Percentiles rank a stretch among this genome's conserved stretches.
phyloP scores from a whole-genome alignment of 2,329 filamentous ascomycete species.

The Fusarium anguioides region DNA sequence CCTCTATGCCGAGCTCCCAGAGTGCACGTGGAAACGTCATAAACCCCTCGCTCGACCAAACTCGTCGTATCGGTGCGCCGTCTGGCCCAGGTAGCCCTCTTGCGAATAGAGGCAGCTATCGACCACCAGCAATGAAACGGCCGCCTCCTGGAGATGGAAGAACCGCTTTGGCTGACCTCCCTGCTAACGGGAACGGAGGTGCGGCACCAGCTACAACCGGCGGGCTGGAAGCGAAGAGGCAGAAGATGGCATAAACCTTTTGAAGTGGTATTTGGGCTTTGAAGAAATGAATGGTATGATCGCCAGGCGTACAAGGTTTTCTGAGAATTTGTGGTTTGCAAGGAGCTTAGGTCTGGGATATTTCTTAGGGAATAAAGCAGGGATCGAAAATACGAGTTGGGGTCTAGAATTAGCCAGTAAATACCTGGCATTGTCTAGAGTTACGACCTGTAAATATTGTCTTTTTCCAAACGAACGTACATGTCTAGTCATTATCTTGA shows the following conservation, averaged over 20 bases:
- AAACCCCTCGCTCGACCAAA: conserved; percentile 65
- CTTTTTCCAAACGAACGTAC: not conserved
- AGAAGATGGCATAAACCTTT: conserved; percentile 55
- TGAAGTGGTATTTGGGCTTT: not conserved
- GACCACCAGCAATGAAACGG: conserved; percentile 69
- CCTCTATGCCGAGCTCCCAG: conserved; percentile 43
- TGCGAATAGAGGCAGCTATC: conserved; percentile 68
- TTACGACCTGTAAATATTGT: conserved; percentile 3
- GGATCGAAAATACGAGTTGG: conserved; percentile 6
- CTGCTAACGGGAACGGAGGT: conserved; percentile 55
- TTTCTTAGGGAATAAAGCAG: conserved; percentile 21
- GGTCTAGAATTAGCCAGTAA: conserved; percentile 5
- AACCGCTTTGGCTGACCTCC: conserved; percentile 62
- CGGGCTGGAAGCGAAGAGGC: conserved; percentile 62
- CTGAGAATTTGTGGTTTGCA: conserved; percentile 17
- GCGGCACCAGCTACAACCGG: conserved; percentile 37
- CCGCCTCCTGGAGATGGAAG: conserved; percentile 54
- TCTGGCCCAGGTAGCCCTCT: conserved; percentile 65
- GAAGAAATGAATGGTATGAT: conserved; percentile 10
- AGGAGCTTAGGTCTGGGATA: conserved; percentile 39
- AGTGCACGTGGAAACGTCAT: conserved; percentile 55
- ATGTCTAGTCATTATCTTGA: not conserved
- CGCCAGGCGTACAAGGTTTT: conserved; percentile 33
- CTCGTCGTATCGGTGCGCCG: conserved; percentile 70
- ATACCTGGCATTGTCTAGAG: conserved; percentile 5